Conservation (phyloP, 805 yeast species). For the Candida manassasensis region DNA sequence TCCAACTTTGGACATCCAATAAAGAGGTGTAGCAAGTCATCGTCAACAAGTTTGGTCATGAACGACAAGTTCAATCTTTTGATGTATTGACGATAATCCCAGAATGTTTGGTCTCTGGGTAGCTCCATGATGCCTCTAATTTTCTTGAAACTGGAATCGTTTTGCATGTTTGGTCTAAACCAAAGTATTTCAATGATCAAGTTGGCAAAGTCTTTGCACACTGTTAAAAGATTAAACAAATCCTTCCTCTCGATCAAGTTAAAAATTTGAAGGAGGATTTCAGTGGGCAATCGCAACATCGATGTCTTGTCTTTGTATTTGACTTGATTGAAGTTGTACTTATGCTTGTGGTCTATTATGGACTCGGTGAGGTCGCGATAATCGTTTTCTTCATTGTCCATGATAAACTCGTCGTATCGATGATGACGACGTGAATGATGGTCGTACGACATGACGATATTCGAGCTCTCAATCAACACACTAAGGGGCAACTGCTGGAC, state of each 20-base stretch:
- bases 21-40: slow-evolving; percentile 55
- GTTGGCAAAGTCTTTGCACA: slow-evolving; percentile 77
- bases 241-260: slow-evolving; percentile 62
- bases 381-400: slow-evolving; percentile 33
- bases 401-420: slow-evolving; percentile 17
- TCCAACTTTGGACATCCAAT: slow-evolving; percentile 73
- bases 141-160: slow-evolving; percentile 44
- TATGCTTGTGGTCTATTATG: slow-evolving; percentile 15
- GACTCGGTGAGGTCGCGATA: slow-evolving; percentile 32
- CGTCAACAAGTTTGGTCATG: slow-evolving; percentile 64
- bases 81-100: slow-evolving; percentile 65
- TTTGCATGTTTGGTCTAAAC: slow-evolving; percentile 76
- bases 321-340: slow-evolving; percentile 7
- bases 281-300: slow-evolving; percentile 49
- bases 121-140: slow-evolving; percentile 52
- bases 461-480: too few relatives aligned
- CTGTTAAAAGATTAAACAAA: slow-evolving; percentile 57
- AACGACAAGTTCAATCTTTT: slow-evolving; percentile 77
- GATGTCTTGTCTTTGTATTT: slow-evolving; percentile 20
- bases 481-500: too few relatives aligned
- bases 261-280: slow-evolving; percentile 60
- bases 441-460: neutral
- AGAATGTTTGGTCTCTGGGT: slow-evolving; percentile 46
- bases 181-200: slow-evolving; percentile 75
- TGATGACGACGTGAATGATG: slow-evolving; percentile 6